These are phyloP conservation scores for Micromonas commoda DNA, from an alignment of 139 green algal genomes.

Conservation along the genomic window DNA sequence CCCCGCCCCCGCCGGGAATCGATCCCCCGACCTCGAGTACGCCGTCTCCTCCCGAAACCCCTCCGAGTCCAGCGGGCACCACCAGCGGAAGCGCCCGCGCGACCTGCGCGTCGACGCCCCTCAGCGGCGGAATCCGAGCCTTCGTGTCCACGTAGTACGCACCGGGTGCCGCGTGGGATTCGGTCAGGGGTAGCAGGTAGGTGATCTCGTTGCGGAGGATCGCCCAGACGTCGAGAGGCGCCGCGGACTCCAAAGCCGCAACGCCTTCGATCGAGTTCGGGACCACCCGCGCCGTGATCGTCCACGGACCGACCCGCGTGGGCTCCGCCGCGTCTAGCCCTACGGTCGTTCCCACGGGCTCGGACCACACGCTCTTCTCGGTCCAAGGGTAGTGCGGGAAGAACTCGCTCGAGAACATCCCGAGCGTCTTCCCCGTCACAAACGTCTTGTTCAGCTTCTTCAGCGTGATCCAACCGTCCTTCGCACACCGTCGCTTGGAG, in stretches of 20 bases:
- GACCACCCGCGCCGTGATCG: neutral
- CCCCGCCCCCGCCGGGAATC: no score
- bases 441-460: conserved; percentile 21
- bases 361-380: no score
- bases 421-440: neutral
- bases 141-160: neutral
- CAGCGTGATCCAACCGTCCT: conserved; percentile 13
- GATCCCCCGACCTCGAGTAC: no score
- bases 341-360: neutral
- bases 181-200: neutral
- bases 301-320: neutral
- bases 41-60: neutral
- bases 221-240: neutral
- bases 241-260: neutral
- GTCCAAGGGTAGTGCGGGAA: neutral
- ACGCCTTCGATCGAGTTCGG: neutral
- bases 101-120: neutral
- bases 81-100: neutral
- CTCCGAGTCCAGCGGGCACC: neutral
- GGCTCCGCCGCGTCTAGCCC: neutral
- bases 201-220: conserved; percentile 1
- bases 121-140: neutral
- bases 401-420: conserved; percentile 14
- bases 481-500: neutral
- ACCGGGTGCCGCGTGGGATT: neutral